Base-by-base conservation (phyloP, 225 moss, liverwort and hornwort species). In the Physcomitrellopsis africana region DNA sequence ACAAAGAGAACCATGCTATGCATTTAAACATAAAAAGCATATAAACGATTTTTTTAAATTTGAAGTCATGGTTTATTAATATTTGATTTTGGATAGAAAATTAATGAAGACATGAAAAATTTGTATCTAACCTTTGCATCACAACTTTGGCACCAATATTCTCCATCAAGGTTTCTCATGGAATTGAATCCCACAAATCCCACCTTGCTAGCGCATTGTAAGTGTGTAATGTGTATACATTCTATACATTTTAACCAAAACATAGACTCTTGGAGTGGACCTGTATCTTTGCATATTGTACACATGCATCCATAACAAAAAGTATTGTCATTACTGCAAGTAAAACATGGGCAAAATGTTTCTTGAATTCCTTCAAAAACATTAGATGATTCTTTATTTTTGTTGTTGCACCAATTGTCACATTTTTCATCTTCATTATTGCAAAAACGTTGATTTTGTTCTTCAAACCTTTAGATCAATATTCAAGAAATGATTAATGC, bases 91-190 rank as follows among this genome's bases (percentile, higher is more conserved):
- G 24, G 1, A 1, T 24, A 24, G 24, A 24, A 24, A 24, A 24
- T 37, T 37, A 2, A 37, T 2, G 0, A 37, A 37, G 4, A 5
- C 1, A 37, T 2, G 7, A 37, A 37, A 37, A 37, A 37, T 4
- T 1, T 7, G 7, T 2, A 37, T 37, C 2, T 19, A 20, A 86
- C 88, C 83, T 89, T 86, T 27, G 49, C 27, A 44, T 81, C 79
- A 69, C 88, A 89, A 74, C 76, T 89, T 67, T 89, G 88, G 74
- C 88, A 89, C 88, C 88, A 86, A 65, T 89, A 89, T 71, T 89
- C 88, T 18, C 88, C 85, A 74, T 89, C 88, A 0, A 89, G 11
- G 0, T 76, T 54, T 63, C 3, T 67, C 22, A 74, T 66, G 2
- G 79, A 63, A 59, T 79, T 81, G 2, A 45, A 86, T 51, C 88